Conservation (phyloP, 371 early-diverging fungal genomes). For the Lichtheimia ornata region DNA sequence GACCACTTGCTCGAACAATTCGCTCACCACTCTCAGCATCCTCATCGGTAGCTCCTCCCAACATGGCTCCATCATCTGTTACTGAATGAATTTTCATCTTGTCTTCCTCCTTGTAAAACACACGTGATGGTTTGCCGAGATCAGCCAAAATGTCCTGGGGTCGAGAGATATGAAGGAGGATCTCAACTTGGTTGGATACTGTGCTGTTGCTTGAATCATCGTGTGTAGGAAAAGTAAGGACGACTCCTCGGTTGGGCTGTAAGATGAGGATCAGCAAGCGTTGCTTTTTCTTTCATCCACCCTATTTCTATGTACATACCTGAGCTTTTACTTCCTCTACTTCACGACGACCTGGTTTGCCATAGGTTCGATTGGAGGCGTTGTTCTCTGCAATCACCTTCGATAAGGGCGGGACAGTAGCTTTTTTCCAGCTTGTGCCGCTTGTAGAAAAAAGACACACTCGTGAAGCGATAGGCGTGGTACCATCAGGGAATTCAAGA, state of each 20-base stretch:
- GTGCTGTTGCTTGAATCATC: slow-evolving; percentile 10
- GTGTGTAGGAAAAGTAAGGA: slow-evolving; percentile 36
- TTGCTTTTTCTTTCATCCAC: neutral
- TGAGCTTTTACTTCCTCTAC: slow-evolving; percentile 53
- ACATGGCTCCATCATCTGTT: slow-evolving; percentile 22
- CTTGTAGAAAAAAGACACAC: slow-evolving; percentile 59
- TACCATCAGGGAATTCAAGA: slow-evolving; percentile 75
- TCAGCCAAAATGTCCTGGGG: slow-evolving; percentile 75
- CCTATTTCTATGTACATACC: slow-evolving; percentile 42
- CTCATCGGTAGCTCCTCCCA: slow-evolving; percentile 11
- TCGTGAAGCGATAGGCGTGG: slow-evolving; percentile 70
- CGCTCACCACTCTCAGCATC: slow-evolving; percentile 4
- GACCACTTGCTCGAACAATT: slow-evolving; percentile 4
- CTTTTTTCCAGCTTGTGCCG: slow-evolving; percentile 51
- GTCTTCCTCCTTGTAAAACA: slow-evolving; percentile 72
- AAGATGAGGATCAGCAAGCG: neutral
- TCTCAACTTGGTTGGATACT: slow-evolving; percentile 30
- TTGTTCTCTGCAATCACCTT: slow-evolving; percentile 47
- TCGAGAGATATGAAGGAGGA: slow-evolving; percentile 49
- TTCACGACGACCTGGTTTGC: slow-evolving; percentile 42
- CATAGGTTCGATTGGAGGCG: slow-evolving; percentile 34
- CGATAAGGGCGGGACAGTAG: slow-evolving; percentile 45
- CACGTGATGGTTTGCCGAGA: slow-evolving; percentile 62
- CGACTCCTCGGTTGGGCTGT: slow-evolving; percentile 42
- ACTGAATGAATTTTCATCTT: slow-evolving; percentile 73